Evolutionary conservation across 1,284 basidiomycete genomes (phyloP).

Genomic region (Boletus sp.): DNA sequence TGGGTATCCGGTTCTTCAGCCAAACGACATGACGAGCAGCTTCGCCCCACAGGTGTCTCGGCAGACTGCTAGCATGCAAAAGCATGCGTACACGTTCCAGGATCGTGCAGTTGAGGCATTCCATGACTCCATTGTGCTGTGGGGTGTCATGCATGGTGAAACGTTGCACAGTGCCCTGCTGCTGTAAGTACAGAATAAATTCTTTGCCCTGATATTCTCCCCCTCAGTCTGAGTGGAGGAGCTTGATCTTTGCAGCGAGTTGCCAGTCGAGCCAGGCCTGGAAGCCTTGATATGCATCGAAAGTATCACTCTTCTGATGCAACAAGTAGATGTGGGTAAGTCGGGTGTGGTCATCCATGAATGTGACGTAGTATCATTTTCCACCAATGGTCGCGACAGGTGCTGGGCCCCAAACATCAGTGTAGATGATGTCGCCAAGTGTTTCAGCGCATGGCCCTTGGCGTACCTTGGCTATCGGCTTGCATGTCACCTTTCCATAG

Average conservation of each 20-base stretch:
- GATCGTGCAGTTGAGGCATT: background rate
- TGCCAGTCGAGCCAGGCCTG: background rate
- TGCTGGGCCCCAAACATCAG: background rate
- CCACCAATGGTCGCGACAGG: accelerated
- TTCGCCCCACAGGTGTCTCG: background rate
- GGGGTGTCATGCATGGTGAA: background rate
- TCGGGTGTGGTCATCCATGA: accelerated
- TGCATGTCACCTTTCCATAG: background rate
- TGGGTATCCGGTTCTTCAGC: background rate
- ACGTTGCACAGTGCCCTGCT: background rate
- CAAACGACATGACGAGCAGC: background rate
- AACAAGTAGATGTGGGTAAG: background rate
- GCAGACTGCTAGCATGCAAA: no score
- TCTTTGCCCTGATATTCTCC: background rate
- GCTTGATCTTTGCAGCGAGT: background rate
- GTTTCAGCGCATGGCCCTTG: accelerated
- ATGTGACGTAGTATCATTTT: background rate
- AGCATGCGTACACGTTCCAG: no score
- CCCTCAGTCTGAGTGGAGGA: background rate
- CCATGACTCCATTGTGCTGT: background rate
- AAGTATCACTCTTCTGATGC: background rate
- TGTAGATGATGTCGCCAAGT: background rate
- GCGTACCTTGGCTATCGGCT: background rate
- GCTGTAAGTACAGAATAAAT: background rate
- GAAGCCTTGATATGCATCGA: accelerated